Base-by-base conservation (phyloP, 176 grass and related monocot genomes). In the Melocanna baccifera region DNA sequence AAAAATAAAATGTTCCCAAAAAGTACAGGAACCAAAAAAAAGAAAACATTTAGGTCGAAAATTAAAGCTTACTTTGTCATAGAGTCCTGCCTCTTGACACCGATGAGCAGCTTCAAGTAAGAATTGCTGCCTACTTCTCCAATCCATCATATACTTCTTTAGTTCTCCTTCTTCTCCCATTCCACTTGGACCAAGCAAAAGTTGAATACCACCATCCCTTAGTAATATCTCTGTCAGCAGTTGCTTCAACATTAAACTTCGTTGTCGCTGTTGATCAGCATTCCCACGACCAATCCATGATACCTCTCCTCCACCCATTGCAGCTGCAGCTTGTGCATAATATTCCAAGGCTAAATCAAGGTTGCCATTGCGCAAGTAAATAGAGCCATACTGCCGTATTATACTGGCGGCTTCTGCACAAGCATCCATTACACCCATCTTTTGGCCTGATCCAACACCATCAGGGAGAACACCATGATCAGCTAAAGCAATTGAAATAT, bases 371-470 rank as follows among this genome's bases (percentile, higher is more conserved):
- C 90, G 91, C 69, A 94, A 92, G 73, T 92, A 92, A 56, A 96
- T 70, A 55, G 91, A 96, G 72, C 96, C 96, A 92, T 96, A 94
- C 69, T 99, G 93, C 20, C 84, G 78, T 86, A 99, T 92, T 77
- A 96, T 90, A 80, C 90, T 92, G 50, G 91, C 86, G 80, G 88
- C 88, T 86, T 99, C 96, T 40, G 93, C 90, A 85, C 89, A 99
- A 64, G 91, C 90, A 92, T 99, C 96, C 96, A 99, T 99, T 82
- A 98, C 51, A 73, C 96, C 93, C 40, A 90, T 92, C 70, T 89
- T 93, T 66, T 85, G 91, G 51, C 81, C 58, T 39, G 86, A 84
- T 81, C 86, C 90, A 75, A 89, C 77, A 81, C 88, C 96, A 40
- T 99, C 91, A 22, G 82, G 81, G 75, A 98, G 83, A 86, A 96